Conservation (phyloP, 2,329 filamentous ascomycete species). For the Aspergillus eucalypticola region DNA sequence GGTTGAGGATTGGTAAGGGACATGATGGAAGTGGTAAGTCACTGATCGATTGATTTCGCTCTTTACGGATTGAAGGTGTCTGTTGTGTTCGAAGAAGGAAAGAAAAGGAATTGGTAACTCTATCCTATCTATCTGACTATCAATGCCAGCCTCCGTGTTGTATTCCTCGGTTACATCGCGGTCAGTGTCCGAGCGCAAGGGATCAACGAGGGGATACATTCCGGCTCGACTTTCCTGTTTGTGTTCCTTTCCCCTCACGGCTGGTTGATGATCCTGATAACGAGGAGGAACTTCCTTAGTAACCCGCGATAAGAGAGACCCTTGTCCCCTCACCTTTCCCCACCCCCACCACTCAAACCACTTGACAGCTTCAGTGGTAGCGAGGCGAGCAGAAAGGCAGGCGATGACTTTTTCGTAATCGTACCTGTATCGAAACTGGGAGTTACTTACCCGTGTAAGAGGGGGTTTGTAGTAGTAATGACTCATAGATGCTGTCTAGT, state of each 20-base stretch:
- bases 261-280: background rate
- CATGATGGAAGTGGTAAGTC: constrained; percentile 15
- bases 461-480: no score
- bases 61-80: background rate
- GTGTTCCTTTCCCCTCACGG: background rate
- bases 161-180: constrained; percentile 3
- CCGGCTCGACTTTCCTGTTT: background rate
- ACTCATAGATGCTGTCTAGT: background rate
- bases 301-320: background rate
- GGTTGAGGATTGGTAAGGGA: constrained; percentile 28
- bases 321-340: background rate
- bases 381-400: no score
- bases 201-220: background rate
- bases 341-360: background rate
- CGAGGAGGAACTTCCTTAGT: background rate
- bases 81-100: background rate
- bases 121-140: background rate
- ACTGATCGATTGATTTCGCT: background rate
- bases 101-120: background rate
- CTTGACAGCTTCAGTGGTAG: no score
- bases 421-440: no score
- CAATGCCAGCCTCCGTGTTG: background rate
- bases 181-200: constrained; percentile 1
- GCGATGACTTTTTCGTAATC: no score
- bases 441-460: no score